Evolutionary conservation across 176 grass and related monocot species (phyloP).

Genomic region (Paspalum vaginatum): DNA sequence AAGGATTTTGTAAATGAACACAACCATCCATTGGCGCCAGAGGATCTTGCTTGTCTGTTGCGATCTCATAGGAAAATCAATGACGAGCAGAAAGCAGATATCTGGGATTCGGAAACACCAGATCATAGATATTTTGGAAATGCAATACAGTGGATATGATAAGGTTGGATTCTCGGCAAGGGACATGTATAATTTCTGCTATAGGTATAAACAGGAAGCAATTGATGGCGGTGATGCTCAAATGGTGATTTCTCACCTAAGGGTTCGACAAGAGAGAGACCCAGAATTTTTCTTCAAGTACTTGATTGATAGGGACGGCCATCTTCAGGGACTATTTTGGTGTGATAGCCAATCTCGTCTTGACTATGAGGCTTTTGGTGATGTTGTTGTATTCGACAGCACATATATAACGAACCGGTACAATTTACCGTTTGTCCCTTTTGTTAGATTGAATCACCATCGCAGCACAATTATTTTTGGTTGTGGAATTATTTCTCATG

Average conservation of each 20-base stretch:
- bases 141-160: background rate
- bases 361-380: too few relatives aligned
- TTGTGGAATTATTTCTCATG: too few relatives aligned
- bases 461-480: too few relatives aligned
- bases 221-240: background rate
- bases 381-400: too few relatives aligned
- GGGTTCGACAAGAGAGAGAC: background rate
- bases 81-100: background rate
- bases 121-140: conserved; percentile 2
- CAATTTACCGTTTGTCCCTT: too few relatives aligned
- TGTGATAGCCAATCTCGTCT: background rate
- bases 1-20: conserved; percentile 15
- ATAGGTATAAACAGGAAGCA: background rate
- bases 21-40: too few relatives aligned
- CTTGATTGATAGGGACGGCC: background rate
- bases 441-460: too few relatives aligned
- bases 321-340: background rate
- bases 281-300: too few relatives aligned
- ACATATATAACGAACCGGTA: too few relatives aligned
- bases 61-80: background rate
- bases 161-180: background rate
- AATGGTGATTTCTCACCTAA: too few relatives aligned
- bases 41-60: background rate
- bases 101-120: background rate
- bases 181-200: background rate